phyloP scores from a whole-genome alignment of 208 protist species.

The Trypanosoma melophagium region DNA sequence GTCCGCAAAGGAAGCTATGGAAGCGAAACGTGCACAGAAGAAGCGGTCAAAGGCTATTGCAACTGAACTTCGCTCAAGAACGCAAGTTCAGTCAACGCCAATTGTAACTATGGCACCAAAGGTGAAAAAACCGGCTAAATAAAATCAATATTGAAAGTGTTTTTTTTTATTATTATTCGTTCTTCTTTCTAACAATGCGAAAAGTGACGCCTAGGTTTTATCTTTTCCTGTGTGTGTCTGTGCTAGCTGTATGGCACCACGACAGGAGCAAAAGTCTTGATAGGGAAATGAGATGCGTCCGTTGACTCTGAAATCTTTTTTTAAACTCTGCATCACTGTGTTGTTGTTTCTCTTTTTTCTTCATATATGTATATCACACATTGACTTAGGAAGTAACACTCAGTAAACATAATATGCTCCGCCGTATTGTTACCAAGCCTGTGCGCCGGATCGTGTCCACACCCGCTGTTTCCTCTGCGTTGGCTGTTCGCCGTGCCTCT shows the following conservation, averaged over 20 bases:
- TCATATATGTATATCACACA: background rate
- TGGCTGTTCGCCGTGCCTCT: constrained; percentile 54
- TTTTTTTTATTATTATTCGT: background rate
- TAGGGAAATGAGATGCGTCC: no score
- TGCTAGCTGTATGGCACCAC: no score
- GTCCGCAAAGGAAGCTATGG: constrained; percentile 55
- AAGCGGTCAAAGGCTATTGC: constrained; percentile 65
- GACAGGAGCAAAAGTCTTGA: no score
- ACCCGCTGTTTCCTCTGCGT: constrained; percentile 31
- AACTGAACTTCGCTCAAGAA: constrained; percentile 49
- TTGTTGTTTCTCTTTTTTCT: no score
- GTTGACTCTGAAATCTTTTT: no score
- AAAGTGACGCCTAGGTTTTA: no score
- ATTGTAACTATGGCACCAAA: constrained; percentile 78
- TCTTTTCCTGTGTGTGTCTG: no score
- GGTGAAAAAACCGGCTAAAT: constrained; percentile 29
- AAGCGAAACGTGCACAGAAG: constrained; percentile 58
- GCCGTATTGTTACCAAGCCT: constrained; percentile 64
- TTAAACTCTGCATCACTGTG: no score
- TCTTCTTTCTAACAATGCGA: no score
- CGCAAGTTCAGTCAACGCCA: constrained; percentile 16
- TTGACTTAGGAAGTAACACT: background rate
- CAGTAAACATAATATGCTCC: constrained; percentile 60
- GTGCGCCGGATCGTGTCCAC: constrained; percentile 40
- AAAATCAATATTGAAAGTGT: background rate